Base-by-base conservation (phyloP, 2,329 filamentous ascomycete genomes). In the Albifimbria verrucaria region DNA sequence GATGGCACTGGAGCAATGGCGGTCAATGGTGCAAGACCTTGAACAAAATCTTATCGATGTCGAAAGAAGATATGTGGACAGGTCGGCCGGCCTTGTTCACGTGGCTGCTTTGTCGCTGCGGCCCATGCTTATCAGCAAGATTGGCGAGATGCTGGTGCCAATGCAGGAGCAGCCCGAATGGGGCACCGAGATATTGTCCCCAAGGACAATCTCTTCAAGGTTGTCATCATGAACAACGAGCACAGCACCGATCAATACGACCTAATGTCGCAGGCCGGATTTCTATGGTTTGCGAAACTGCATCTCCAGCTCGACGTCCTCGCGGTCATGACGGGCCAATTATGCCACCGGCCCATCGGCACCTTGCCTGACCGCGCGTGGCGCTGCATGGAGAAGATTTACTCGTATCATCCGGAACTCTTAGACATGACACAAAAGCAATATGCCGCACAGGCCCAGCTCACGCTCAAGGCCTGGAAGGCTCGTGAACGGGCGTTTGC, bases 281-380 rank as follows among this genome's bases (percentile, higher is more conserved):
- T 83, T 61, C 60, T 78, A 11, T 85, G 82, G 82, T 83, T 78
- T 57, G 70, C 77, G 62, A 74, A 75, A 54, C 67, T 71, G 22
- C 77, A 82, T 59, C 82, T 85, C 63, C 80, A 83, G 59, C 66
- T 79, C 47, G 81, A 82, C 52, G 68, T 83, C 22, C 79, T 84
- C 55, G 69, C 77, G 36, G 82, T 81, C 61, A 72, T 83, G 63
- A 76, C 77, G 0, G 78, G 78, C 4, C 78, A 83, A 60, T 73
- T 85, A 12, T 76, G 73, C 56, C 71, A 75, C 26, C 76, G 78
- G 36, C 73, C 72, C 1, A 70, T 70, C 2, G 81, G 82, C 9
- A 65, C 62, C 3, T 67, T 84, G 10, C 76, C 81, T 9, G 80
- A 83, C 44, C 73, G 77, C 25, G 81, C 77, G 1, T 85, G 82